Evolutionary conservation across 257 asterid species (phyloP), one percentile per base, ranked within the genome.

Genomic region (Nicotiana otophora): DNA sequence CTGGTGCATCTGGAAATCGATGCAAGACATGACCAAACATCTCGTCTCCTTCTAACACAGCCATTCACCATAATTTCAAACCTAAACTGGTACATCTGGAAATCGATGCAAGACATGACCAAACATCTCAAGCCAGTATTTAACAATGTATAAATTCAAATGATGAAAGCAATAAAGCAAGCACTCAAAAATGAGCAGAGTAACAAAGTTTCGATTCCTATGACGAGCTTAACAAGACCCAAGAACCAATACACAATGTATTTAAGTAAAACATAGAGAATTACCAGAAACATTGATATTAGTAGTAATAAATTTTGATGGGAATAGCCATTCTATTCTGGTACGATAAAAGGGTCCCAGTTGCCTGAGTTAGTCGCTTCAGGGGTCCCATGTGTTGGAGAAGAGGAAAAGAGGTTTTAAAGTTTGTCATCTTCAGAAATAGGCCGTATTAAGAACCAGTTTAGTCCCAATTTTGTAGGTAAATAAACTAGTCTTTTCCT

Each of bases 241-340:
- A 81, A 77, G 46, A 83, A 81, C 74, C 85, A 88, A 64, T 65
- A 86, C 88, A 42, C 86, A 86, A 86, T 53, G 19, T 84, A 87
- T 1, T 82, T 84, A 0, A 88, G 66, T 19, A 86, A 70, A 36
- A 84, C 88, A 15, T 81, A 82, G 75, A 86, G 83, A 58, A 88
- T 69, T 10, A 88, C 87, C 31, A 86, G 62, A 23, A 88, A 84
- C 26, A 84, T 66, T 3, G 85, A 86, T 57, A 88, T 82, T 30
- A 85, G 33, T 31, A 31, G 33, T 3, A 31, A 20, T 11, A 28
- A 12, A 63, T 63, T 11, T 28, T 62, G 5, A 23, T 62, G 65
- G 15, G 30, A 20, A 61, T 26, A 61, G 16, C 11, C 4, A 10
- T 2, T 39, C 36, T 23, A 17, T 1, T 63, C 69, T 63, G 69